Percentiles rank a stretch among this genome's conserved stretches.
Conservation (phyloP, 2,329 filamentous ascomycete species). For the Xylaria sp. region DNA sequence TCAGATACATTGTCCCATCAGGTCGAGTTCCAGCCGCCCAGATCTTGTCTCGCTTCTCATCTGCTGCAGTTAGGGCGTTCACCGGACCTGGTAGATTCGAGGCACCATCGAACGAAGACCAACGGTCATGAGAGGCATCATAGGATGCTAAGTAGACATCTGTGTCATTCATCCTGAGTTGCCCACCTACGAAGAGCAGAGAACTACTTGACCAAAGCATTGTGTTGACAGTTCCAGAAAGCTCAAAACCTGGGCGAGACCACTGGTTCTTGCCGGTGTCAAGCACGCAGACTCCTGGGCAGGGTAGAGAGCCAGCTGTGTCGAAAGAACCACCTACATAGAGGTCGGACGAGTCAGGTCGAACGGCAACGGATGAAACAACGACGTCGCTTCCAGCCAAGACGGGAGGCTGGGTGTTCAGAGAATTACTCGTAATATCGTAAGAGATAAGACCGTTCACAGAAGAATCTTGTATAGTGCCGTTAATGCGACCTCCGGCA, state of each 20-base stretch:
- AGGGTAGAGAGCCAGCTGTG: constrained; percentile 84
- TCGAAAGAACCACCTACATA: constrained; percentile 89
- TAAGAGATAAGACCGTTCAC: constrained; percentile 84
- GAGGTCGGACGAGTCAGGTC: constrained; percentile 76
- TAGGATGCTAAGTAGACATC: constrained; percentile 77
- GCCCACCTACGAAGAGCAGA: constrained; percentile 80
- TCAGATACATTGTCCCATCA: constrained; percentile 76
- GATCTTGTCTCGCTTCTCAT: constrained; percentile 74
- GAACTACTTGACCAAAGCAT: constrained; percentile 82
- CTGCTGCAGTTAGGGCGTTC: constrained; percentile 79
- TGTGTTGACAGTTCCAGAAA: constrained; percentile 76
- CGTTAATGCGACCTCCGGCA: constrained; percentile 83
- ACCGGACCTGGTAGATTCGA: constrained; percentile 81
- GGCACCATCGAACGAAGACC: constrained; percentile 72
- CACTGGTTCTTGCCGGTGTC: constrained; percentile 77
- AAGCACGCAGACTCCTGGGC: constrained; percentile 84
- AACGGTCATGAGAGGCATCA: constrained; percentile 73
- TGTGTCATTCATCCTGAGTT: constrained; percentile 75
- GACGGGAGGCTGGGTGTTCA: constrained; percentile 78
- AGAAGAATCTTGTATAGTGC: constrained; percentile 69
- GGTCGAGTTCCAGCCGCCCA: constrained; percentile 81
- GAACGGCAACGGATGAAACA: constrained; percentile 80
- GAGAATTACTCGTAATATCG: constrained; percentile 74
- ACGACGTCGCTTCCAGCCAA: constrained; percentile 75
- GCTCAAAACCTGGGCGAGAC: constrained; percentile 78